Percentiles rank a stretch among this genome's conserved stretches.
Conservation (phyloP, 2,329 filamentous ascomycete genomes). For the Fonsecaea pedrosoi region DNA sequence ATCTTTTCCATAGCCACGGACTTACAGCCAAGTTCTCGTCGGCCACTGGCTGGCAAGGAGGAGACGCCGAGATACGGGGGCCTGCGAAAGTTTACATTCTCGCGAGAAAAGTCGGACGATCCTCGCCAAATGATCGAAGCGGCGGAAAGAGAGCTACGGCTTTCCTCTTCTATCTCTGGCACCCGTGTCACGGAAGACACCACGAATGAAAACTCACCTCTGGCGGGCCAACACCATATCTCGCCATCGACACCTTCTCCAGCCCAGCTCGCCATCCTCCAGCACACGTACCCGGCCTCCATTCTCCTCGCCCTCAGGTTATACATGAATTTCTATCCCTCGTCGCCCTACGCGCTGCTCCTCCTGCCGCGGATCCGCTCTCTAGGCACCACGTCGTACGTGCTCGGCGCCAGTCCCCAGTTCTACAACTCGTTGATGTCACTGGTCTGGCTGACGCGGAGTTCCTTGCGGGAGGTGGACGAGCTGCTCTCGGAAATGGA, state of each 20-base stretch:
- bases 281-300: constrained; percentile 50
- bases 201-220: too few species aligned
- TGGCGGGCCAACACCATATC: background rate
- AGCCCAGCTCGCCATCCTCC: constrained; percentile 19
- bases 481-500: constrained; percentile 54
- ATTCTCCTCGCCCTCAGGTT: constrained; percentile 51
- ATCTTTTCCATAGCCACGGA: constrained; percentile 34
- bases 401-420: constrained; percentile 51
- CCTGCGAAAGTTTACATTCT: constrained; percentile 19
- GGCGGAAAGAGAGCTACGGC: constrained; percentile 11
- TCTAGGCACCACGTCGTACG: constrained; percentile 50
- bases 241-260: background rate
- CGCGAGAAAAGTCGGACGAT: constrained; percentile 21
- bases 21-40: constrained; percentile 6
- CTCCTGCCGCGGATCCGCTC: constrained; percentile 51
- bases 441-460: constrained; percentile 52
- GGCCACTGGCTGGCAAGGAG: background rate
- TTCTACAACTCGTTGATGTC: constrained; percentile 55
- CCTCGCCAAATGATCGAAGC: constrained; percentile 20
- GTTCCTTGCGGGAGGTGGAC: constrained; percentile 50
- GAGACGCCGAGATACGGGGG: constrained; percentile 1
- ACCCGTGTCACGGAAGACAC: background rate
- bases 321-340: constrained; percentile 49
- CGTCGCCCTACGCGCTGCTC: constrained; percentile 49
- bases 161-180: background rate